Conservation (phyloP, 164 flowering plant genomes). For the Cinnamomum micranthum region DNA sequence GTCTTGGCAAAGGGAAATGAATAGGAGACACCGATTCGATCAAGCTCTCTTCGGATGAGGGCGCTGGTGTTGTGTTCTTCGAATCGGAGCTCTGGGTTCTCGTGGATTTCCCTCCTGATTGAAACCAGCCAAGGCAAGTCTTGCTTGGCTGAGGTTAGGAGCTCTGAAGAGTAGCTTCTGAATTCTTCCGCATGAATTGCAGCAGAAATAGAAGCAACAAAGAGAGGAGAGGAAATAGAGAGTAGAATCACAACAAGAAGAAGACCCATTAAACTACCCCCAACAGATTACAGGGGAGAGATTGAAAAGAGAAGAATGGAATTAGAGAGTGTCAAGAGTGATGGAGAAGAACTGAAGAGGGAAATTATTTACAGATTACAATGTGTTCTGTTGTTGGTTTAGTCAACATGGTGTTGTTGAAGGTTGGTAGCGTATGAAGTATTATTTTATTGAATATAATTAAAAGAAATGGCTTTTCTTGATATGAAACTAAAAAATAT, state of each 20-base stretch:
- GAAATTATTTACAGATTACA: too few species aligned
- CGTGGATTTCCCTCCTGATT: constrained; percentile 67
- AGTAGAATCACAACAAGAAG: background rate
- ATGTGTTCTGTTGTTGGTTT: too few species aligned
- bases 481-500: too few species aligned
- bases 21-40: constrained; percentile 53
- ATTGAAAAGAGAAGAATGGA: too few species aligned
- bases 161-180: constrained; percentile 20
- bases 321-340: too few species aligned
- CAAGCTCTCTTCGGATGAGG: constrained; percentile 65
- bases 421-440: too few species aligned
- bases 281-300: too few species aligned
- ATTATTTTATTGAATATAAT: too few species aligned
- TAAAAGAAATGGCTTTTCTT: too few species aligned
- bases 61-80: constrained; percentile 79
- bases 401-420: too few species aligned
- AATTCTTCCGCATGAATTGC: background rate
- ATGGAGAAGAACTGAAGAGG: too few species aligned
- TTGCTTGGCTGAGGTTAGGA: constrained; percentile 37
- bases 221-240: background rate
- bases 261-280: background rate
- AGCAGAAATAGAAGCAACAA: constrained; percentile 1
- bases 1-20: constrained; percentile 63
- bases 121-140: constrained; percentile 69
- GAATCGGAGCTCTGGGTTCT: constrained; percentile 73